phyloP scores from a whole-genome alignment of 176 grass and related monocot genomes.

The Poa annua region DNA sequence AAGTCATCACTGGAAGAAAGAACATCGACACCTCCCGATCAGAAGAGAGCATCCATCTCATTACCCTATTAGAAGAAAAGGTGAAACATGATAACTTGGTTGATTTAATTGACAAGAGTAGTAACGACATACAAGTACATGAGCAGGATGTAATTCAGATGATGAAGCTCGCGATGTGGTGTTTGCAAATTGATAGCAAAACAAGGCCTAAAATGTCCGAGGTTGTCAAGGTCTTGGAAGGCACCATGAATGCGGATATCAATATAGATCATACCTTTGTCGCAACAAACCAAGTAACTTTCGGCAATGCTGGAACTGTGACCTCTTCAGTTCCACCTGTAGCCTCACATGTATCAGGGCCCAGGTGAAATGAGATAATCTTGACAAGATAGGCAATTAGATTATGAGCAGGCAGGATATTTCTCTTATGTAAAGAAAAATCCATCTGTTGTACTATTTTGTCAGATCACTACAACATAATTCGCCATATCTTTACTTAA shows the following conservation, averaged over 20 bases:
- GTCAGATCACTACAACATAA: background rate
- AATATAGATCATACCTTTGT: conserved; percentile 38
- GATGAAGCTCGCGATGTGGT: conserved; percentile 58
- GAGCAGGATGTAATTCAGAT: conserved; percentile 34
- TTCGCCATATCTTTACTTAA: background rate
- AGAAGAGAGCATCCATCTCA: conserved; percentile 42
- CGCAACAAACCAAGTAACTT: background rate
- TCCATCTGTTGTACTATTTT: background rate
- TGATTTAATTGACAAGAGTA: conserved; percentile 27
- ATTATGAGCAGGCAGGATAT: background rate
- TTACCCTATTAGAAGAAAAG: conserved; percentile 44
- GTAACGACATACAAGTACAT: conserved; percentile 21
- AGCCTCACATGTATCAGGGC: conserved; percentile 41
- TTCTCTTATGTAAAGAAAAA: background rate
- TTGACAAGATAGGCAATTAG: background rate
- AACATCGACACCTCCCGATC: conserved; percentile 41
- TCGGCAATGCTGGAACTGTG: background rate
- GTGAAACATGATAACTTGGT: conserved; percentile 19
- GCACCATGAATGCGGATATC: conserved; percentile 20
- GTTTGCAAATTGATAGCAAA: conserved; percentile 47
- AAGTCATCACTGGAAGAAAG: conserved; percentile 43
- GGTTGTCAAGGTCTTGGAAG: conserved; percentile 59
- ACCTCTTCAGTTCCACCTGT: conserved; percentile 4
- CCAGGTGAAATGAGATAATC: conserved; percentile 17
- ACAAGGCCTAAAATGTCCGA: conserved; percentile 58